phyloP scores from a whole-genome alignment of 1,139 yeast genomes.

The Dujonia santamariae region DNA sequence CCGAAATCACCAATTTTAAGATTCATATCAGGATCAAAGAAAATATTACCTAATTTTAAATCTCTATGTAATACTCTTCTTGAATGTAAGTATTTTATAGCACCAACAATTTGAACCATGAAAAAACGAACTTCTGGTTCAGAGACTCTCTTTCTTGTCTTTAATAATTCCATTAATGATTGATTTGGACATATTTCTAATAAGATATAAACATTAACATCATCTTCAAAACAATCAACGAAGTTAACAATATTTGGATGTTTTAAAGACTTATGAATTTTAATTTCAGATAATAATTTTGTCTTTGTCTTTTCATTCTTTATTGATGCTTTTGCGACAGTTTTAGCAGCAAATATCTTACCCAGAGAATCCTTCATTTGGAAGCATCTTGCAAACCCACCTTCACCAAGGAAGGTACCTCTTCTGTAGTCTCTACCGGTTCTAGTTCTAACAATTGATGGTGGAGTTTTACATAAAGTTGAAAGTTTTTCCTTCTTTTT shows the following conservation, averaged over 20 bases:
- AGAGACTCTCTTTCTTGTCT: conserved; percentile 74
- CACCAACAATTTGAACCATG: conserved; percentile 92
- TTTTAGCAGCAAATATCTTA: conserved; percentile 89
- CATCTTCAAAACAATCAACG: conserved; percentile 94
- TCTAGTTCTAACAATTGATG: conserved; percentile 84
- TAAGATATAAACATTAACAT: conserved; percentile 85
- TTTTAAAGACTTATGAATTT: conserved; percentile 85
- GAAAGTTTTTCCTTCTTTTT: conserved; percentile 87
- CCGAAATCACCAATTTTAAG: conserved; percentile 97
- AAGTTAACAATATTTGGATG: conserved; percentile 91
- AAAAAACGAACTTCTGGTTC: conserved; percentile 92
- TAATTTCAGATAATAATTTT: conserved; percentile 86
- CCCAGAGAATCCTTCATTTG: conserved; percentile 92
- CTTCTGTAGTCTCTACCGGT: conserved; percentile 87
- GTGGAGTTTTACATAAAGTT: conserved; percentile 90
- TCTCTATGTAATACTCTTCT: conserved; percentile 96
- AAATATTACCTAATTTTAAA: conserved; percentile 89
- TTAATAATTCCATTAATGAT: conserved; percentile 87
- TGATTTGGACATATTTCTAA: conserved; percentile 94
- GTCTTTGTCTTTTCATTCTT: conserved; percentile 88
- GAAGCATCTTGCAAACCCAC: conserved; percentile 98
- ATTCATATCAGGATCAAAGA: conserved; percentile 89
- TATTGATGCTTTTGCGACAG: conserved; percentile 94
- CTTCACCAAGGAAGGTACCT: conserved; percentile 92
- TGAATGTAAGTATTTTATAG: conserved; percentile 86